Percentiles rank a stretch among this genome's conserved stretches.
These are phyloP conservation scores for Silene latifolia DNA, from an alignment of 148 eudicot species.

Conservation along the genomic window DNA sequence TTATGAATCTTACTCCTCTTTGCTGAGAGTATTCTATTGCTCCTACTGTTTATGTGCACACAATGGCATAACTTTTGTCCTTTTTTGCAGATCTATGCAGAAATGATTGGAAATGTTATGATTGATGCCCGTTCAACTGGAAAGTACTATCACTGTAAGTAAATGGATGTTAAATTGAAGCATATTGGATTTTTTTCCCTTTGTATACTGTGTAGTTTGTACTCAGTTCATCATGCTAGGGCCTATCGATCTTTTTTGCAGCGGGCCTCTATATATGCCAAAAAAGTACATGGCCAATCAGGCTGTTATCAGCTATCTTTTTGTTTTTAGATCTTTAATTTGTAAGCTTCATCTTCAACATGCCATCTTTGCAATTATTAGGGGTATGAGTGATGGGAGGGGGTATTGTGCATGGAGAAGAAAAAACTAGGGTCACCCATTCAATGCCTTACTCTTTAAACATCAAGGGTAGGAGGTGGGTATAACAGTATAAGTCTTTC, in stretches of 20 bases:
- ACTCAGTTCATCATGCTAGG: not conserved
- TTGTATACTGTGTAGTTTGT: not conserved
- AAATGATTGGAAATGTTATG: conserved; percentile 99
- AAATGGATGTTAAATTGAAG: not conserved
- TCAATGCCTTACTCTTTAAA: not conserved
- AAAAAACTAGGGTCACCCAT: not conserved
- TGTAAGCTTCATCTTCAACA: not conserved
- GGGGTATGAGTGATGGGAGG: not conserved
- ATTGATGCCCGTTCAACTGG: conserved; percentile 99
- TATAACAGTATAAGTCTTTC: not conserved
- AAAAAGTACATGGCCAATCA: too few relatives aligned
- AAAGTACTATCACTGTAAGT: conserved; percentile 97
- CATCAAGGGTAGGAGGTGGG: not conserved
- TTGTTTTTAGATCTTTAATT: not conserved
- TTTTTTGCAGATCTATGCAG: conserved; percentile 76
- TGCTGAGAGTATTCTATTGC: not conserved
- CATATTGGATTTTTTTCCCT: not conserved
- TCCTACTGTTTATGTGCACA: not conserved
- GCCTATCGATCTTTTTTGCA: not conserved
- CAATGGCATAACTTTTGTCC: not conserved
- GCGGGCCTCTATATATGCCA: too few relatives aligned
- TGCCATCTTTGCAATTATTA: not conserved
- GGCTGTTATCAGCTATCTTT: too few relatives aligned
- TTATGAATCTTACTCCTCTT: not conserved
- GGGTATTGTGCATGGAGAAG: not conserved